These are phyloP conservation scores for Dactylis glomerata DNA, from an alignment of 176 grass and related monocot species.

Conservation along the genomic window DNA sequence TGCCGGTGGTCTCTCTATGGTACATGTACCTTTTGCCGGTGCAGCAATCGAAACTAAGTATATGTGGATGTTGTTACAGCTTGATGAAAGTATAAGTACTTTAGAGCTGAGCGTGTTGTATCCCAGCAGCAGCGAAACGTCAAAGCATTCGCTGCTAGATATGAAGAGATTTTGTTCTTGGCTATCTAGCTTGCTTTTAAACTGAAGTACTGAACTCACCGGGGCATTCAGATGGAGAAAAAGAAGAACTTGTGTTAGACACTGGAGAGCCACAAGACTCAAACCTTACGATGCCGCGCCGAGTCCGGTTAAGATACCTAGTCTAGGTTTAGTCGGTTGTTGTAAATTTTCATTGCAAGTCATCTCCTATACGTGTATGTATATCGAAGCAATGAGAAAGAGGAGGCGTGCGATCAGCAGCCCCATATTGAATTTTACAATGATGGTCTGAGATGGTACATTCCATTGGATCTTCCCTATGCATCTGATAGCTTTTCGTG, in stretches of 20 bases:
- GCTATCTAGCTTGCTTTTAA: background rate
- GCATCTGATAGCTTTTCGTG: conserved; percentile 15
- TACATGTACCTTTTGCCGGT: background rate
- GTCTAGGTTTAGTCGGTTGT: too few relatives aligned
- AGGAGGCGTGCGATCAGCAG: too few relatives aligned
- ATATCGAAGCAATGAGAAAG: too few relatives aligned
- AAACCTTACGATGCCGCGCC: background rate
- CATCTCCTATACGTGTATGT: too few relatives aligned
- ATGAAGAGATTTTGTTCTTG: conserved; percentile 36
- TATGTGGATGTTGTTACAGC: background rate
- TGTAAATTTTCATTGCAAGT: too few relatives aligned
- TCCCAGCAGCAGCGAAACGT: background rate
- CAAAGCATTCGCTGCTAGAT: background rate
- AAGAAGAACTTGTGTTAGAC: background rate
- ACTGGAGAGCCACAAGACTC: background rate
- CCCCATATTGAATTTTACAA: too few relatives aligned
- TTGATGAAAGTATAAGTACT: background rate
- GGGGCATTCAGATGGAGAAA: conserved; percentile 17
- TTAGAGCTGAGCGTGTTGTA: background rate
- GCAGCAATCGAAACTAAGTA: background rate
- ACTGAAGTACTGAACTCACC: background rate
- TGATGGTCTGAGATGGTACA: conserved; percentile 32
- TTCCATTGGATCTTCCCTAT: conserved; percentile 43
- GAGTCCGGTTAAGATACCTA: too few relatives aligned
- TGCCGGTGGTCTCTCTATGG: background rate